phyloP scores from a whole-genome alignment of 169 alveolate species.

The Toxoplasma gondii region DNA sequence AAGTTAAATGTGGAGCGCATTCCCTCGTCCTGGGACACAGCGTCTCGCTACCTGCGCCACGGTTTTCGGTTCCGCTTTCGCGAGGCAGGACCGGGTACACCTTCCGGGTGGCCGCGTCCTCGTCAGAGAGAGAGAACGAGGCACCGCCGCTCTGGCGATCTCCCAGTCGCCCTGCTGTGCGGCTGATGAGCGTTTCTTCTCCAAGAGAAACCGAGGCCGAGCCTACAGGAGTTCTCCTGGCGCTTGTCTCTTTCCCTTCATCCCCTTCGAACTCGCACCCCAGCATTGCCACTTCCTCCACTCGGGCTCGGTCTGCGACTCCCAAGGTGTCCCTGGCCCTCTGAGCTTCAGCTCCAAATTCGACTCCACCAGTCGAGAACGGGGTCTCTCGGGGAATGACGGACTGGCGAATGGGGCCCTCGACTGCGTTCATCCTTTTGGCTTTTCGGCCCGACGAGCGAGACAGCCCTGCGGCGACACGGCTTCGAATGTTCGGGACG shows the following conservation, averaged over 20 bases:
- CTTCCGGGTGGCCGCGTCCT: background rate
- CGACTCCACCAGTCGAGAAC: no score
- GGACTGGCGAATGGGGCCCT: background rate
- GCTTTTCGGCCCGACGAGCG: background rate
- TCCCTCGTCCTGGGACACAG: background rate
- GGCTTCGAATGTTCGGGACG: conserved; percentile 22
- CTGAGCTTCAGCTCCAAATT: no score
- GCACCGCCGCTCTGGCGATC: background rate
- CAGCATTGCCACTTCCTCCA: no score
- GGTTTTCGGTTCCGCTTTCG: background rate
- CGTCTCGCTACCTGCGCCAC: background rate
- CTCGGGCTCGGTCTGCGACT: no score
- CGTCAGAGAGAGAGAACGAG: background rate
- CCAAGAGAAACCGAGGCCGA: no score
- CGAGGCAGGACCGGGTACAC: background rate
- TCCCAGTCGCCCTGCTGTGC: no score
- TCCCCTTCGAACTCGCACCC: no score
- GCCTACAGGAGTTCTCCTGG: no score
- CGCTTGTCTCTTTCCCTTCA: no score
- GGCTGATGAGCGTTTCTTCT: no score
- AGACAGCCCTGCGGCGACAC: background rate
- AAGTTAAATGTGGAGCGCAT: no score
- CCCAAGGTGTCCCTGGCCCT: no score
- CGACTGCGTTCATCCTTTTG: background rate
- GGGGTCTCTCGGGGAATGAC: background rate